A percentile compares a stretch with the other conserved stretches of the same genome.
Evolutionary conservation across 2,329 filamentous ascomycete genomes (phyloP).

Genomic region (Daldinia sp.): DNA sequence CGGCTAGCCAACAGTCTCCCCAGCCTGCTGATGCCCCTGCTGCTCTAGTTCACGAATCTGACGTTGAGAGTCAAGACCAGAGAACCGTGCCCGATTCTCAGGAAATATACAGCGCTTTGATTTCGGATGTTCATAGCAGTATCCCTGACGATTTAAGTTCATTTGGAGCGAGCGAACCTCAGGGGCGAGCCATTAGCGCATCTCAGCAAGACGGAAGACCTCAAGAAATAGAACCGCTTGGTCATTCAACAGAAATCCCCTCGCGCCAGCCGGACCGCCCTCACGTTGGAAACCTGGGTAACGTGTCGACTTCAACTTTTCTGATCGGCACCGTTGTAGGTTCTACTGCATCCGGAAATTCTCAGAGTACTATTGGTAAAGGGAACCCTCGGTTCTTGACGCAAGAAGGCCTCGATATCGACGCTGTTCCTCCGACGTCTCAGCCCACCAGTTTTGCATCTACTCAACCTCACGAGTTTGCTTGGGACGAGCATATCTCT

Average conservation of each 20-base stretch:
- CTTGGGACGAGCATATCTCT: conserved; percentile 17
- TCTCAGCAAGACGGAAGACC: conserved; percentile 8
- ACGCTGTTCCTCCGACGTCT: conserved; percentile 19
- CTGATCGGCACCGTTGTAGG: conserved; percentile 10
- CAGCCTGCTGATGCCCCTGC: conserved; percentile 19
- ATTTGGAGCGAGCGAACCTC: conserved; percentile 31
- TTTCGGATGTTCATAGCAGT: conserved; percentile 41
- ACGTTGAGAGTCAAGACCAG: conserved; percentile 24
- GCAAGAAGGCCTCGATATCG: conserved; percentile 25
- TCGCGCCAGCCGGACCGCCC: conserved; percentile 48
- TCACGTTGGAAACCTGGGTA: conserved; percentile 15
- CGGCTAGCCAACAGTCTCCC: conserved; percentile 34
- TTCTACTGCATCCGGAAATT: conserved; percentile 20
- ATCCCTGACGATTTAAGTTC: conserved; percentile 16
- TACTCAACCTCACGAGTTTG: conserved; percentile 18
- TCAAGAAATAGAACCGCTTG: background rate
- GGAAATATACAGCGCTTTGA: conserved; percentile 44
- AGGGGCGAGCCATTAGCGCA: conserved; percentile 19
- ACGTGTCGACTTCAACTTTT: conserved; percentile 27
- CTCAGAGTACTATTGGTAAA: conserved; percentile 13
- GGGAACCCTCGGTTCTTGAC: conserved; percentile 16
- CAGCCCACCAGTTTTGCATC: conserved; percentile 17
- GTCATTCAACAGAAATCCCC: conserved; percentile 43
- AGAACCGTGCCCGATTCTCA: conserved; percentile 52
- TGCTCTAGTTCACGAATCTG: conserved; percentile 17